Conservation (phyloP, 345 rosid genomes). For the Gossypium ekmanianum region DNA sequence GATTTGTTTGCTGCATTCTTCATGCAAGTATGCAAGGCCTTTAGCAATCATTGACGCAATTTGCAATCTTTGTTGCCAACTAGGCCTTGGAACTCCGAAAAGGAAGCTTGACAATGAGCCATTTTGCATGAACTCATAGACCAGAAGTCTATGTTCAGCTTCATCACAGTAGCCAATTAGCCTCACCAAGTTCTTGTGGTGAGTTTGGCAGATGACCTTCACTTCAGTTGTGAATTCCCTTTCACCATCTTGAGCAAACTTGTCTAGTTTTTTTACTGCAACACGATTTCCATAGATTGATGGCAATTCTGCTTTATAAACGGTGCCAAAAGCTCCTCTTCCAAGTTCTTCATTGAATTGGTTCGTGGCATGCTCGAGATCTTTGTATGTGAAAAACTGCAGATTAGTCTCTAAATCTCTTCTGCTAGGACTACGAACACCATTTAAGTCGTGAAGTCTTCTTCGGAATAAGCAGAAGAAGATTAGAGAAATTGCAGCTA, state of each 20-base stretch:
- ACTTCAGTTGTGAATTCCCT: constrained; percentile 50
- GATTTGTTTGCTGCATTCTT: constrained; percentile 35
- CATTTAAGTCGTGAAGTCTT: background rate
- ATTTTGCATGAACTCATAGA: constrained; percentile 44
- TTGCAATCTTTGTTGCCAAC: background rate
- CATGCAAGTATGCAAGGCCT: constrained; percentile 37
- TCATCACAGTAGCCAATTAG: constrained; percentile 44
- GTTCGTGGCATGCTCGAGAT: constrained; percentile 25
- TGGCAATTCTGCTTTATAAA: constrained; percentile 27
- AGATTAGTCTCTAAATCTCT: constrained; percentile 21
- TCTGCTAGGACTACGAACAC: background rate
- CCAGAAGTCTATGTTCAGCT: constrained; percentile 36
- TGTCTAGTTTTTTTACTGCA: constrained; percentile 43
- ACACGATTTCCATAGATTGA: constrained; percentile 7
- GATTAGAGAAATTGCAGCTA: constrained; percentile 10
- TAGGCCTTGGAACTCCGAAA: background rate
- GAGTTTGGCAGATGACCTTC: constrained; percentile 39
- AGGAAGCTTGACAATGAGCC: constrained; percentile 24
- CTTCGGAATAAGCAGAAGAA: constrained; percentile 17
- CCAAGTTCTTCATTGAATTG: constrained; percentile 30
- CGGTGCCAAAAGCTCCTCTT: constrained; percentile 29
- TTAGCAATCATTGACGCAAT: background rate
- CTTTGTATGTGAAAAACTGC: constrained; percentile 19
- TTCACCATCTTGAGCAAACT: constrained; percentile 33
- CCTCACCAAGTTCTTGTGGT: constrained; percentile 44